Evolutionary conservation across 2,329 filamentous ascomycete species (phyloP).

Genomic region (Fusarium sacchari): DNA sequence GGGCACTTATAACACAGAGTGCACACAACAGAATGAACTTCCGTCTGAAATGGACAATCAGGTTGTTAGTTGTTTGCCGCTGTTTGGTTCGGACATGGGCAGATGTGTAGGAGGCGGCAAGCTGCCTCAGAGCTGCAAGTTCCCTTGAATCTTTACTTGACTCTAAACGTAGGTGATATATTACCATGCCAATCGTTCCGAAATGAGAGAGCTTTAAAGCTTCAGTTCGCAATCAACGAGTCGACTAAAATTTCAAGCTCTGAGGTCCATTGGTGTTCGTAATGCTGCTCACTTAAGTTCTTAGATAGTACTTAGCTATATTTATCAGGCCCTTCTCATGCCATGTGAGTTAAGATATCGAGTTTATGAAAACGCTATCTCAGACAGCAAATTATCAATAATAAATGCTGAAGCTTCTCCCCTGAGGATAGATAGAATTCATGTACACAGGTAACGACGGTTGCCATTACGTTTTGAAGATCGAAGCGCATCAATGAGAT

Average conservation of each 20-base stretch:
- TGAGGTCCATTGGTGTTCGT: rapidly evolving
- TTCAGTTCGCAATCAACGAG: not conserved
- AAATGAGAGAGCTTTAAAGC: not conserved
- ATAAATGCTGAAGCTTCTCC: rapidly evolving
- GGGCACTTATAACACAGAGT: not conserved
- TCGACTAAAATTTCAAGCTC: not conserved
- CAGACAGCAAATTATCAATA: rapidly evolving
- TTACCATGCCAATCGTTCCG: not conserved
- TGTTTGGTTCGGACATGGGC: slow-evolving; percentile 1
- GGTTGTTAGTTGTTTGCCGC: not conserved
- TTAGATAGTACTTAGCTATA: too few relatives aligned
- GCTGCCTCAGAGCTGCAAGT: not conserved
- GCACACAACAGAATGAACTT: rapidly evolving
- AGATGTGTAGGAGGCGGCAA: not conserved
- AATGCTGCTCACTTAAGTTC: not conserved
- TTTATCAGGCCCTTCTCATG: not conserved
- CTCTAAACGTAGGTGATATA: not conserved
- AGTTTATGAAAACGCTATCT: not conserved
- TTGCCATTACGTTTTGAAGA: rapidly evolving
- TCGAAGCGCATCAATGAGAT: rapidly evolving
- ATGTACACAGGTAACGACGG: not conserved
- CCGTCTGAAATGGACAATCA: not conserved
- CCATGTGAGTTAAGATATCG: too few relatives aligned
- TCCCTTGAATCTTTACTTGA: not conserved
- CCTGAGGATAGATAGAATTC: rapidly evolving